These are phyloP conservation scores for Leptographium galeiforme DNA, from an alignment of 2,329 filamentous ascomycete genomes.

Conservation along the genomic window DNA sequence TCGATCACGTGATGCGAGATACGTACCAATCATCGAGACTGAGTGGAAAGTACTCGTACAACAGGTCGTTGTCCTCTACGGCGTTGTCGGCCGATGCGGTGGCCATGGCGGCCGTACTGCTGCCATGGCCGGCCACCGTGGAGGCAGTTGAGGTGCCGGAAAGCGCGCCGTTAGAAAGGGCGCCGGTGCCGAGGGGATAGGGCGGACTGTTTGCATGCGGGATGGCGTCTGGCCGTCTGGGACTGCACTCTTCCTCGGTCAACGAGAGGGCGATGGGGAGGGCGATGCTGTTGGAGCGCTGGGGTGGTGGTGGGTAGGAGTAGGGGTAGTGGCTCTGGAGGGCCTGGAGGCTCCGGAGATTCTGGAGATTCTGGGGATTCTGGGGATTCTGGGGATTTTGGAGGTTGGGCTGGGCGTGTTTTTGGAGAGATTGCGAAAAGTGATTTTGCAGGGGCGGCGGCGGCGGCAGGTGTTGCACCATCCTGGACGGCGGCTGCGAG, in stretches of 20 bases:
- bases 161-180: background rate
- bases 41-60: conserved; percentile 92
- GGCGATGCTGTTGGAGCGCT: conserved; percentile 13
- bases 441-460: conserved; percentile 8
- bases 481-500: conserved; percentile 17
- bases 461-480: background rate
- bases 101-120: conserved; percentile 11
- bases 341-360: background rate
- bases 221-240: conserved; percentile 35
- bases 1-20: background rate
- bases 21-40: conserved; percentile 73
- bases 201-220: conserved; percentile 27
- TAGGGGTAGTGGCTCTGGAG: background rate
- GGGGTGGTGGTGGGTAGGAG: conserved; percentile 2
- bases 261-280: conserved; percentile 38
- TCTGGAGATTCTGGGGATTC: conserved; percentile 1
- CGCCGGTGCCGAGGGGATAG: conserved; percentile 20
- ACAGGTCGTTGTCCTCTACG: conserved; percentile 63
- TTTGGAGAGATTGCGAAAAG: background rate
- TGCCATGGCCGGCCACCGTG: conserved; percentile 14
- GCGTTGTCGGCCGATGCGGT: conserved; percentile 37
- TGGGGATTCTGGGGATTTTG: conserved; percentile 11
- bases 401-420: too few relatives aligned
- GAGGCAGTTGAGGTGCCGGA: background rate
- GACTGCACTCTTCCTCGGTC: conserved; percentile 47